Evolutionary conservation across 2,329 filamentous ascomycete species (phyloP).

Genomic region (Fusarium sterilihyphosum): DNA sequence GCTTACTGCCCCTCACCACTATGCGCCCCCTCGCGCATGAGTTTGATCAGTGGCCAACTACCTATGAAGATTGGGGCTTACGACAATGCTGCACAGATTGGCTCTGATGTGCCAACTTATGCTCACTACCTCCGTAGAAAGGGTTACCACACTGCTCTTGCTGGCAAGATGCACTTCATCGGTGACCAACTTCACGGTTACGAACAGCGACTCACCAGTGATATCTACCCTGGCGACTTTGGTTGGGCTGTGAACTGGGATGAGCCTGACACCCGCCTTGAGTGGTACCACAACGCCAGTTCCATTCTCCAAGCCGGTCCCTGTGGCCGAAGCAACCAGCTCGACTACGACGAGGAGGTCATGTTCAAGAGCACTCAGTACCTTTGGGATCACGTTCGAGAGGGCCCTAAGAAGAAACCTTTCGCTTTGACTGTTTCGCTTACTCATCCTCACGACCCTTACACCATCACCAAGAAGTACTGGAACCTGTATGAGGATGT

Average conservation of each 20-base stretch:
- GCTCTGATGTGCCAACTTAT: slow-evolving; percentile 87
- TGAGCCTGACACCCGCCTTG: slow-evolving; percentile 82
- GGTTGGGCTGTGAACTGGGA: slow-evolving; percentile 98
- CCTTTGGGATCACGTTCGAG: slow-evolving; percentile 88
- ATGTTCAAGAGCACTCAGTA: slow-evolving; percentile 93
- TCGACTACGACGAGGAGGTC: slow-evolving; percentile 96
- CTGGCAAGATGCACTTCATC: slow-evolving; percentile 98
- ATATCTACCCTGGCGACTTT: slow-evolving; percentile 95
- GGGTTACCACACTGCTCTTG: slow-evolving; percentile 89
- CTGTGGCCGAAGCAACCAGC: slow-evolving; percentile 91
- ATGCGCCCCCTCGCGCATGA: slow-evolving; percentile 92
- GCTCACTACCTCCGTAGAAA: slow-evolving; percentile 87
- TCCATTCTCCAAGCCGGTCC: slow-evolving; percentile 90
- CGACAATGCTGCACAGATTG: slow-evolving; percentile 88
- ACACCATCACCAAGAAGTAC: slow-evolving; percentile 92
- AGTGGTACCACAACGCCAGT: slow-evolving; percentile 97
- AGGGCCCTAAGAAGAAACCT: slow-evolving; percentile 76
- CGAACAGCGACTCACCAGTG: slow-evolving; percentile 89
- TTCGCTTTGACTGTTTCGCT: slow-evolving; percentile 93
- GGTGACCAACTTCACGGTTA: slow-evolving; percentile 95
- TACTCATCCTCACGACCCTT: slow-evolving; percentile 94
- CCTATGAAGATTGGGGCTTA: slow-evolving; percentile 92
- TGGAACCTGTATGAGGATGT: slow-evolving; percentile 93
- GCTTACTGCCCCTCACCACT: slow-evolving; percentile 95
- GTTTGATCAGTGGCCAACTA: slow-evolving; percentile 91